Conservation (phyloP, 2,329 filamentous ascomycete genomes). For the Venturia aucupariae region DNA sequence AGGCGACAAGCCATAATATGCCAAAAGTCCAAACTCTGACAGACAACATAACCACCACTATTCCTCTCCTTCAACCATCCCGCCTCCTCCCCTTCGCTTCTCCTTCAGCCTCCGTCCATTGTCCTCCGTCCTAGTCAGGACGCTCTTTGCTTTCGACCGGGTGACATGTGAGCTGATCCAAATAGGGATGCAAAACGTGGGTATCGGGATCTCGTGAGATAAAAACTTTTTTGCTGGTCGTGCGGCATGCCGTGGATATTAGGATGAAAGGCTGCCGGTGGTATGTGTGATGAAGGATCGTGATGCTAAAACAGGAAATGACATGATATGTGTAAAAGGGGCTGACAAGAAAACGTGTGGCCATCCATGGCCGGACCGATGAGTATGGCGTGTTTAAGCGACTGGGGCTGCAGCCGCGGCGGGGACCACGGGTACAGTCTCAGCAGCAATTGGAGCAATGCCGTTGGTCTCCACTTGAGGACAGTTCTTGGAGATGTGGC, state of each 20-base stretch:
- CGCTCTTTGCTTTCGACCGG: slow-evolving; percentile 10
- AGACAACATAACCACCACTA: slow-evolving; percentile 11
- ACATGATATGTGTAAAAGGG: not conserved
- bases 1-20: not conserved
- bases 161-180: slow-evolving; percentile 6
- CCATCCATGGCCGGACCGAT: not conserved
- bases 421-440: slow-evolving; percentile 22
- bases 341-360: not conserved
- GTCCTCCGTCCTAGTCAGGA: slow-evolving; percentile 7
- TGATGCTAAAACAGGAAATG: slow-evolving; percentile 9
- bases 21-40: slow-evolving; percentile 8
- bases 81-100: slow-evolving; percentile 12
- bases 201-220: slow-evolving; percentile 31
- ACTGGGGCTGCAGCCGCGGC: slow-evolving; percentile 35
- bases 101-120: slow-evolving; percentile 11
- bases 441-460: slow-evolving; percentile 24
- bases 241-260: slow-evolving; percentile 17
- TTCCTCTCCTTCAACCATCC: slow-evolving; percentile 12
- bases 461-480: slow-evolving; percentile 58
- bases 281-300: slow-evolving; percentile 13
- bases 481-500: slow-evolving; percentile 94
- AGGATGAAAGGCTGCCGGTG: slow-evolving; percentile 14
- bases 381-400: slow-evolving; percentile 26
- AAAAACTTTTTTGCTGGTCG: slow-evolving; percentile 15
- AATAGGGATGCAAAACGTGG: slow-evolving; percentile 21